phyloP scores from a whole-genome alignment of 2,329 filamentous ascomycete species.

The Neonectria punicea region DNA sequence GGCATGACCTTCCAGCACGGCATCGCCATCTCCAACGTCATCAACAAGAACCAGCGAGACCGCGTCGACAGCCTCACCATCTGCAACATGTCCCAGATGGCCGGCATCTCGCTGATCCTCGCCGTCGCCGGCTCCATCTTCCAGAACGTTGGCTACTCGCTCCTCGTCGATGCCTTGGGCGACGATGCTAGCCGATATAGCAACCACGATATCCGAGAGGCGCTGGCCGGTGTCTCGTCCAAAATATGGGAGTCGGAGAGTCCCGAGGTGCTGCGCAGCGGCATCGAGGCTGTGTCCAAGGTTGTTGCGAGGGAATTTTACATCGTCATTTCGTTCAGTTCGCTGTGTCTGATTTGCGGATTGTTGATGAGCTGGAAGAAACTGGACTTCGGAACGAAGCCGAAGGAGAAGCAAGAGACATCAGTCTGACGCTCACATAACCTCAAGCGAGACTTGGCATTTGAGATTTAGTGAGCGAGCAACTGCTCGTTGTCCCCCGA shows the following conservation, averaged over 20 bases:
- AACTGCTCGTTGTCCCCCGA: not conserved
- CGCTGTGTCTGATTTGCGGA: conserved; percentile 18
- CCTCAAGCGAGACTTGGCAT: not conserved
- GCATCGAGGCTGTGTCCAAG: conserved; percentile 20
- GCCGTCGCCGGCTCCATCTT: conserved; percentile 19
- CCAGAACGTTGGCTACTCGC: conserved; percentile 23
- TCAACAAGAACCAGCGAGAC: conserved; percentile 40
- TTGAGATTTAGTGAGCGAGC: not conserved
- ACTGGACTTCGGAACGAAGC: conserved; percentile 16
- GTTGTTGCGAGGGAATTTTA: conserved; percentile 21
- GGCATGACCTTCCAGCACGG: conserved; percentile 47
- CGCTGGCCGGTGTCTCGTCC: conserved; percentile 25
- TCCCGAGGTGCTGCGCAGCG: conserved; percentile 1
- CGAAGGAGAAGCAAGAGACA: conserved; percentile 8
- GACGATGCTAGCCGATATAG: conserved; percentile 13
- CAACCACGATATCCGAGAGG: conserved; percentile 21
- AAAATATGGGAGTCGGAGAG: conserved; percentile 14
- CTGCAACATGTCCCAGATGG: conserved; percentile 49
- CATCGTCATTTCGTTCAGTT: conserved; percentile 14
- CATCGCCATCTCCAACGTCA: conserved; percentile 44
- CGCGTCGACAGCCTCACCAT: conserved; percentile 46
- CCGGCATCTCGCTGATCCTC: conserved; percentile 24
- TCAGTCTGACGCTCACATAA: not conserved
- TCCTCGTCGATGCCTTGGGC: conserved; percentile 19
- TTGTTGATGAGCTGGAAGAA: conserved; percentile 25